Percentiles rank a stretch among this genome's conserved stretches.
These are phyloP conservation scores for Silene coronaria DNA, from an alignment of 179 eudicot genomes.

Conservation along the genomic window DNA sequence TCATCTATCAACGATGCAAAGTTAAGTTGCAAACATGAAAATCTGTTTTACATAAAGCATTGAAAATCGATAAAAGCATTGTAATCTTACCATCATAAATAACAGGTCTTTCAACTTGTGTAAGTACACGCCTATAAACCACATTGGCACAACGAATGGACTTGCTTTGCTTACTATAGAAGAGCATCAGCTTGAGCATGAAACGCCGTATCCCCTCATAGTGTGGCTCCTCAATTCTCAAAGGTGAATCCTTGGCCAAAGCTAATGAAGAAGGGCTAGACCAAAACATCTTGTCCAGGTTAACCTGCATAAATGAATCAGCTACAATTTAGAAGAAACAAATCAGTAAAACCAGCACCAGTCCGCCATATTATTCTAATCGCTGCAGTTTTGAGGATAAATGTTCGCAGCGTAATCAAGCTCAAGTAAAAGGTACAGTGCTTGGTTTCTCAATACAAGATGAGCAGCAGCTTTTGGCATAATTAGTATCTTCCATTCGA, in stretches of 20 bases:
- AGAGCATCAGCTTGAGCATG: conserved; percentile 66
- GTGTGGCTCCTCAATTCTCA: conserved; percentile 71
- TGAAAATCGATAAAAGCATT: background rate
- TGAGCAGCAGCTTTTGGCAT: background rate
- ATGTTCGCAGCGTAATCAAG: background rate
- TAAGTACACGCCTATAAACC: conserved; percentile 61
- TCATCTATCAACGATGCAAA: background rate
- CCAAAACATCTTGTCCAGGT: conserved; percentile 82
- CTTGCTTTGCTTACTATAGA: conserved; percentile 83
- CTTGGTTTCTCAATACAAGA: background rate
- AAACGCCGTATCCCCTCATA: conserved; percentile 60
- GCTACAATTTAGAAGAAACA: background rate
- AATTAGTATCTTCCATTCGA: background rate
- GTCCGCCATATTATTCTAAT: too few relatives aligned
- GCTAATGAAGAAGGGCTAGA: conserved; percentile 86
- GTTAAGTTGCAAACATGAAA: background rate
- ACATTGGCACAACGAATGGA: conserved; percentile 84
- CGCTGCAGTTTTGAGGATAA: background rate
- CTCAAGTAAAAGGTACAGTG: background rate
- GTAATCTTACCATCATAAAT: conserved; percentile 64
- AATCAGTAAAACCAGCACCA: too few relatives aligned
- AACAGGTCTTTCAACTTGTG: conserved; percentile 79
- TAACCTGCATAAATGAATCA: conserved; percentile 43
- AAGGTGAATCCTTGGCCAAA: conserved; percentile 68
- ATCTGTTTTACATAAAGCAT: background rate